Evolutionary conservation across 805 yeast genomes (phyloP), one percentile per base, ranked within the genome.

Genomic region (Cyberlindnera samutprakarnensis): DNA sequence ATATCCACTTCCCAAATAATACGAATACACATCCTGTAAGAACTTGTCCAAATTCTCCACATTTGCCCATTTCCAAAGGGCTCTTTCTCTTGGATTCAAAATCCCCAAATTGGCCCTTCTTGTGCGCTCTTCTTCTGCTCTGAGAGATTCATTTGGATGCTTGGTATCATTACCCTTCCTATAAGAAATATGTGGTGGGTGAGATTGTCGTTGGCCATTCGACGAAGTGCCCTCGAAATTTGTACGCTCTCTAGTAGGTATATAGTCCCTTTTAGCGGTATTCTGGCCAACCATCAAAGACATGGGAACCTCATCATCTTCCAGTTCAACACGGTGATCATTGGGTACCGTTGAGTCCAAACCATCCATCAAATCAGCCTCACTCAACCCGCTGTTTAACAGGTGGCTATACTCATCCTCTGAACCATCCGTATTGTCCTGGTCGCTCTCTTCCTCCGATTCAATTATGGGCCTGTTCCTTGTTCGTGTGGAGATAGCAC

Each of bases 41-140:
- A 90, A 92, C 28, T 75, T 70, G 59, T 92, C 99, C 54, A 92
- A 68, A 54, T 92, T 92, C 44, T 83, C 85, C 16, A 92, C 85
- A 49, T 92, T 92, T 1, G 97, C 95, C 97, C 98, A 92, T 38
- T 85, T 70, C 86, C 96, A 92, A 13, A 83, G 62, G 0, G 97
- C 95, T 30, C 86, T 62, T 50, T 88, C 96, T 37, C 64, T 64
- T 1, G 83, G 73, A 31, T 75, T 72, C 18, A 76, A 49, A 1
- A 68, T 61, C 7, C 70, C 68, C 7, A 68, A 32, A 15, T 34
- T 43, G 6, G 53, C 52, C 22, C 55, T 42, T 28, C 55, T 38
- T 8, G 30, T 28, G 6, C 50, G 33, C 17, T 53, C 55, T 9
- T 44, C 49, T 13, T 44, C 49, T 1, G 12, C 5, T 14, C 6